phyloP scores from a whole-genome alignment of 805 yeast genomes.

The Lipomyces anomalus region DNA sequence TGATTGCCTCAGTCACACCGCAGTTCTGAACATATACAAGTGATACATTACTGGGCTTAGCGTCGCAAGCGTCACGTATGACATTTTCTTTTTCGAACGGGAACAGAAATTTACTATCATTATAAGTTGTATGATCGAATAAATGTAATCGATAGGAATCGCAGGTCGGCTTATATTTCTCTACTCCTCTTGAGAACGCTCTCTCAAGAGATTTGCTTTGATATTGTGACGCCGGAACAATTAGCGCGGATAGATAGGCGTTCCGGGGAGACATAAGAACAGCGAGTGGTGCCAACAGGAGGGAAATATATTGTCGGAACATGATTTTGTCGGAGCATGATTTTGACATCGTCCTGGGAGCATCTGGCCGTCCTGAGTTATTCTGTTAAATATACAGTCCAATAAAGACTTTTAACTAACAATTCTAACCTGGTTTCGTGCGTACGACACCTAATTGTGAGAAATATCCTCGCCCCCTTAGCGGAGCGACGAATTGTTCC shows the following conservation, averaged over 20 bases:
- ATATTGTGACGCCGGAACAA: constrained; percentile 27
- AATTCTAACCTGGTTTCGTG: constrained; percentile 69
- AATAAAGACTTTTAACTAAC: not conserved
- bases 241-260: constrained; percentile 28
- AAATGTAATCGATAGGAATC: constrained; percentile 5
- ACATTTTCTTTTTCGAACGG: constrained; percentile 9
- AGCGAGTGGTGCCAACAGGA: constrained; percentile 31
- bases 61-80: constrained; percentile 10
- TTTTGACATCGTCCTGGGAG: constrained; percentile 64
- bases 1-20: constrained; percentile 18
- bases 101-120: constrained; percentile 13
- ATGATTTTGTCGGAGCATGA: constrained; percentile 86
- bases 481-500: constrained; percentile 11
- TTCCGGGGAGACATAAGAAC: constrained; percentile 23
- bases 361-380: constrained; percentile 67
- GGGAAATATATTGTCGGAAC: constrained; percentile 46
- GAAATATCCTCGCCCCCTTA: constrained; percentile 64
- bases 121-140: constrained; percentile 12
- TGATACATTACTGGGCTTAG: constrained; percentile 23
- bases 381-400: not conserved
- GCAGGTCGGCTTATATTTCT: not conserved
- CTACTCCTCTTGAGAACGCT: constrained; percentile 29
- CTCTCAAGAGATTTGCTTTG: constrained; percentile 28
- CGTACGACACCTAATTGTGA: constrained; percentile 59
- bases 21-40: constrained; percentile 27